Percentiles rank a stretch among this genome's conserved stretches.
Evolutionary conservation across 176 grass and related monocot species (phyloP).

Genomic region (Triticum turgidum): DNA sequence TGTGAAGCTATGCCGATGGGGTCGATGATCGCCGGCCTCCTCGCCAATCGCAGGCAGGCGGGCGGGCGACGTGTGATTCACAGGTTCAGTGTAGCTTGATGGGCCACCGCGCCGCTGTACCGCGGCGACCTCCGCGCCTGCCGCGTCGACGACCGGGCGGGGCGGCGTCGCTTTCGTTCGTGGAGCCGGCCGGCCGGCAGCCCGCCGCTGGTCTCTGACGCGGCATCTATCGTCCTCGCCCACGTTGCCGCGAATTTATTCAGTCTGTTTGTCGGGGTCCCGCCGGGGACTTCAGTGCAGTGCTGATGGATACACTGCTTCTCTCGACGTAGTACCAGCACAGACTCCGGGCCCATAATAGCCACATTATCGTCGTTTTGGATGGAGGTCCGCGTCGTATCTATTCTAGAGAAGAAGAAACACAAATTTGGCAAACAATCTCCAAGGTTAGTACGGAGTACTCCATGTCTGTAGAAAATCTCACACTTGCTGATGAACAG

Average conservation of each 20-base stretch:
- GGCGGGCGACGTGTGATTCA: neutral
- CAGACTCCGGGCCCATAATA: neutral
- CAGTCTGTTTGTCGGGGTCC: neutral
- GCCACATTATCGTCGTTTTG: too few relatives aligned
- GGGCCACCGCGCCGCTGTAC: neutral
- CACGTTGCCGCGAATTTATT: neutral
- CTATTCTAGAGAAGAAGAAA: neutral
- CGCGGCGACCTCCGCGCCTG: neutral
- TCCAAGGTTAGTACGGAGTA: too few relatives aligned
- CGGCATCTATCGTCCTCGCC: neutral
- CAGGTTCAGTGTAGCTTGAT: too few relatives aligned
- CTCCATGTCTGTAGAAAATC: neutral
- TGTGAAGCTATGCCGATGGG: neutral
- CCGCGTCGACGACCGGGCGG: neutral
- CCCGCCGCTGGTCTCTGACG: slow-evolving; percentile 6
- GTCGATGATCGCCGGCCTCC: neutral
- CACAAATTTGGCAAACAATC: neutral
- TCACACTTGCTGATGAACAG: neutral
- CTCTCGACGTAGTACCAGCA: neutral
- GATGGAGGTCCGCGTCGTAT: neutral
- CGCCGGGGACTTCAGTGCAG: neutral
- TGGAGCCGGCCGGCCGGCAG: neutral
- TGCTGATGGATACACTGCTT: neutral
- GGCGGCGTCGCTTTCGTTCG: neutral
- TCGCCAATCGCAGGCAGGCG: neutral